Evolutionary conservation across 2,329 filamentous ascomycete species (phyloP).

Genomic region (Sporothrix brunneoviolacea): DNA sequence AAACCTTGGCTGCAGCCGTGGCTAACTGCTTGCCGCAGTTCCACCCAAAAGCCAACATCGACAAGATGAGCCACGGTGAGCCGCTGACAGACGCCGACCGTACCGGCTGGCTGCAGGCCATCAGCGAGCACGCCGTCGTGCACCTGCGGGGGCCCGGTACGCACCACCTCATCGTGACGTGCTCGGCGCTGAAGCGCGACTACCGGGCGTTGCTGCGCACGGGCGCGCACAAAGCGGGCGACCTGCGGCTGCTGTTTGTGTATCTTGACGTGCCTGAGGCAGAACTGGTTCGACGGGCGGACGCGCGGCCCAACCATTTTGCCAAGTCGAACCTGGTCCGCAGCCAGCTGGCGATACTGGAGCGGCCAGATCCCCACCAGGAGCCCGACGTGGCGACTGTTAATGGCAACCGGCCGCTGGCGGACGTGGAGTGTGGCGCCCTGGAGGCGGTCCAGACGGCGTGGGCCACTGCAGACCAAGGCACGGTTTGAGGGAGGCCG

Average conservation of each 20-base stretch:
- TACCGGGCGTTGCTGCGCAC: conserved; percentile 64
- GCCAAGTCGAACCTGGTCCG: conserved; percentile 70
- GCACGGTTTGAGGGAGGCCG: neutral
- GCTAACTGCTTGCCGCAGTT: conserved; percentile 34
- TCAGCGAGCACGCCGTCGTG: conserved; percentile 43
- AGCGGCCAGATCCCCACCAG: conserved; percentile 45
- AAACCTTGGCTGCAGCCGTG: too few species aligned
- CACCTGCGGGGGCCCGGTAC: conserved; percentile 33
- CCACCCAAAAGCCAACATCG: conserved; percentile 56
- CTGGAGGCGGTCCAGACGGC: conserved; percentile 6
- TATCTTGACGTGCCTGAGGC: conserved; percentile 61
- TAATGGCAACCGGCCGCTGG: conserved; percentile 6
- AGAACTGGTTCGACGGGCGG: conserved; percentile 55
- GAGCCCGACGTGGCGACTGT: conserved; percentile 22
- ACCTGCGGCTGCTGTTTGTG: conserved; percentile 61
- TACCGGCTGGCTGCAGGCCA: conserved; percentile 66
- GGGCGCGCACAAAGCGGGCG: conserved; percentile 47
- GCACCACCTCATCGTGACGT: conserved; percentile 64
- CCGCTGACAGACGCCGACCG: conserved; percentile 69
- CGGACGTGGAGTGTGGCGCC: conserved; percentile 8
- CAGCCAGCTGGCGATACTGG: conserved; percentile 62
- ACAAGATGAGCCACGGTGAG: conserved; percentile 64
- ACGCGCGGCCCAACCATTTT: conserved; percentile 59
- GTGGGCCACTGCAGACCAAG: neutral
- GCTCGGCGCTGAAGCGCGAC: conserved; percentile 71